Conservation (phyloP, 2,329 filamentous ascomycete genomes). For the Polytolypa hystricis region DNA sequence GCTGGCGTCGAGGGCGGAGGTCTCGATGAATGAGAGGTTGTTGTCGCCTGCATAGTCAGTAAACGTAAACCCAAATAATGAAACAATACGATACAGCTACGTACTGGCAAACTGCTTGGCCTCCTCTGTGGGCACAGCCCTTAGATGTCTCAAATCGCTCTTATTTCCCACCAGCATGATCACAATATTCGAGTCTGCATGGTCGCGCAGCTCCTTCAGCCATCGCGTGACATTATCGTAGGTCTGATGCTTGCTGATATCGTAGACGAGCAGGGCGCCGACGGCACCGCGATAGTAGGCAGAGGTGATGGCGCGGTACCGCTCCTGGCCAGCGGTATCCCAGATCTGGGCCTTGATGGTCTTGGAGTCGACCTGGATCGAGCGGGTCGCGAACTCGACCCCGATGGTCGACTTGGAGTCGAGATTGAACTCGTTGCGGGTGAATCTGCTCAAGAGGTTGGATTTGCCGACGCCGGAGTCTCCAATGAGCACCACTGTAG, state of each 20-base stretch:
- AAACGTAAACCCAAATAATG: slow-evolving; percentile 4
- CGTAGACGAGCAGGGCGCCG: slow-evolving; percentile 93
- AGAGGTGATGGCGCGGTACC: slow-evolving; percentile 97
- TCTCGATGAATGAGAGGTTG: slow-evolving; percentile 98
- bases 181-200: slow-evolving; percentile 97
- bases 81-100: too few species aligned
- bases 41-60: slow-evolving; percentile 62
- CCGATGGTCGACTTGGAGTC: slow-evolving; percentile 99
- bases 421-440: slow-evolving; percentile 98
- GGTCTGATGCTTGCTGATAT: slow-evolving; percentile 99
- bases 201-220: slow-evolving; percentile 96
- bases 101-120: slow-evolving; percentile 94
- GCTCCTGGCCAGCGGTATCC: slow-evolving; percentile 98
- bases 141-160: slow-evolving; percentile 97
- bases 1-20: slow-evolving; percentile 94
- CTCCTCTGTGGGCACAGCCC: slow-evolving; percentile 94
- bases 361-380: slow-evolving; percentile 97
- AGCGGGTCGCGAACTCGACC: slow-evolving; percentile 96
- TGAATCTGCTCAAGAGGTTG: slow-evolving; percentile 98
- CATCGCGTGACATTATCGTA: slow-evolving; percentile 98
- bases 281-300: slow-evolving; percentile 98
- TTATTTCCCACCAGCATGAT: slow-evolving; percentile 99
- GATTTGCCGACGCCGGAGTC: slow-evolving; percentile 99
- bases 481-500: slow-evolving; percentile 88
- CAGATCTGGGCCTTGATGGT: slow-evolving; percentile 99